Evolutionary conservation across 1,284 basidiomycete genomes (phyloP), one percentile per base, ranked within the genome.

Genomic region (Microbotryum violaceum): DNA sequence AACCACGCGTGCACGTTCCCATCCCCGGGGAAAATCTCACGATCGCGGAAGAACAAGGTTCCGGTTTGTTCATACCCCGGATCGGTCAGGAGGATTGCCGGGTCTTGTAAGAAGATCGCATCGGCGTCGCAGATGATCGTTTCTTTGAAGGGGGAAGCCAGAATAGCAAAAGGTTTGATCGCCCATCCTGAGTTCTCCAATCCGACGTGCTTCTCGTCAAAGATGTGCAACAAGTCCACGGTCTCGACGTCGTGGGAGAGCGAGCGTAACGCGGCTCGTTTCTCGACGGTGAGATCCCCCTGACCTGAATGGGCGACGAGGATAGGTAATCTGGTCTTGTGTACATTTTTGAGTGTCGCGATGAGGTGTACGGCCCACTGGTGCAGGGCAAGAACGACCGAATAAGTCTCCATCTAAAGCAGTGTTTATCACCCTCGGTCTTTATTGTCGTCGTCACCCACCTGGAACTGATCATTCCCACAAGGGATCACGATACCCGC

Each of bases 1-100:
- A 59, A 69, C 67, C 67, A 69, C 29, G 63, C 57, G 54, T 69
- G 67, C 9, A 69, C 67, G 37, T 67, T 58, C 1, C 67, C 67
- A 12, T 63, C 59, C 0, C 67, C 67, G 2, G 65, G 61, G 46
- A 69, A 69, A 48, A 69, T 69, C 56, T 69, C 65, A 4, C 67
- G 49, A 23, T 69, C 67, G 44, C 67, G 60, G 61, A 66, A 69
- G 59, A 62, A 69, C 46, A 65, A 49, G 14, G 67, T 69, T 2
- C 67, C 67, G 2, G 67, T 69, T 3, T 29, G 25, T 42, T 64
- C 57, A 60, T 69, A 69, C 1, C 67, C 65, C 6, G 65, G 62
- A 8, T 64, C 58, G 33, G 45, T 54, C 42, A 67, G 58, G 53
- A 69, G 47, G 29, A 56, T 51, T 18, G 56, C 57, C 4, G 67